Percentiles rank a stretch among this genome's conserved stretches.
Evolutionary conservation across 163 green algal genomes (phyloP).

Genomic region (Trebouxiophyceae sp.): DNA sequence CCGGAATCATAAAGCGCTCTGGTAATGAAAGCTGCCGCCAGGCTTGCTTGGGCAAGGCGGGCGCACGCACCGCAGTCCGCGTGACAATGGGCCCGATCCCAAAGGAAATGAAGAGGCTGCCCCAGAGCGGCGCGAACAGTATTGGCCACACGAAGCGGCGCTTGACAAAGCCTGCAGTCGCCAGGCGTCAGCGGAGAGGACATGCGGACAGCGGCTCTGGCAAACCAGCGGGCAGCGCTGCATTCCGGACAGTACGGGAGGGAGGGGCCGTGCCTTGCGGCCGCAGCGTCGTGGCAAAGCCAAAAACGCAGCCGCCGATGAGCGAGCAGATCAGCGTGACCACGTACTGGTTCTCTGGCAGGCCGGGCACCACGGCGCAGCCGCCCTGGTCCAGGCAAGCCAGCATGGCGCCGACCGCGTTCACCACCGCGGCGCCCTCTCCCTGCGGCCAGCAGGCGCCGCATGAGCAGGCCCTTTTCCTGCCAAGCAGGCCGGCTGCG

Average conservation of each 20-base stretch:
- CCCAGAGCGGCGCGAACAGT: slow-evolving; percentile 72
- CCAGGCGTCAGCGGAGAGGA: neutral
- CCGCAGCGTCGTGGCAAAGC: slow-evolving; percentile 34
- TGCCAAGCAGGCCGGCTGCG: too few relatives aligned
- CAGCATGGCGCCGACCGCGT: slow-evolving; percentile 34
- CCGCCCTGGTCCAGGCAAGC: slow-evolving; percentile 43
- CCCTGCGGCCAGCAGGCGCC: too few relatives aligned
- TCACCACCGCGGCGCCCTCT: slow-evolving; percentile 40
- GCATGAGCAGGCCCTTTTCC: too few relatives aligned
- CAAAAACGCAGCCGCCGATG: slow-evolving; percentile 54
- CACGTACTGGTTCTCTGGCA: slow-evolving; percentile 59
- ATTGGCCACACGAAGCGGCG: slow-evolving; percentile 56
- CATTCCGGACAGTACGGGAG: neutral
- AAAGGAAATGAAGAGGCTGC: slow-evolving; percentile 67
- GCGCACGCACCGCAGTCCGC: slow-evolving; percentile 34
- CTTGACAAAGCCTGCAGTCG: slow-evolving; percentile 47
- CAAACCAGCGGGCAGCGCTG: neutral
- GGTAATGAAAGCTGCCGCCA: neutral
- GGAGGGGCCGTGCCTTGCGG: slow-evolving; percentile 32
- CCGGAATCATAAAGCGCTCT: neutral
- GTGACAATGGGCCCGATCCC: slow-evolving; percentile 61
- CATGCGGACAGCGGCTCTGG: neutral
- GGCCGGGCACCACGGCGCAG: slow-evolving; percentile 54
- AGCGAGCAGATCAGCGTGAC: slow-evolving; percentile 54
- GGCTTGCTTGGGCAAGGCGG: neutral